phyloP scores from a whole-genome alignment of 805 yeast genomes.

The Starmerella sirachaensis region DNA sequence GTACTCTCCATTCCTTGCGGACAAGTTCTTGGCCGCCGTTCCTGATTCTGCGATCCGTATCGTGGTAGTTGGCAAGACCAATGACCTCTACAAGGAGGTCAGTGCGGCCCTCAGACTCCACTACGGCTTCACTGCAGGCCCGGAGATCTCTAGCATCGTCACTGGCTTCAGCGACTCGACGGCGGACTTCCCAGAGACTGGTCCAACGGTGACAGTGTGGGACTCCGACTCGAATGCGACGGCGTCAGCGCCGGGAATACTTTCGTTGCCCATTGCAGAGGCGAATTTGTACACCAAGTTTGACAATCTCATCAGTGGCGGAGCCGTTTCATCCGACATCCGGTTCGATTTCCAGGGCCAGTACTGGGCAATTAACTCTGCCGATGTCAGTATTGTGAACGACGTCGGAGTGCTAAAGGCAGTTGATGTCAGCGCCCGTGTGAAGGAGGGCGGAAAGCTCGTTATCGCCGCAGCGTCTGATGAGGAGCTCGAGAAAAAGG shows the following conservation, averaged over 20 bases:
- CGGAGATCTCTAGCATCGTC: constrained; percentile 32
- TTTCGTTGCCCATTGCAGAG: constrained; percentile 23
- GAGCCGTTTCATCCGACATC: constrained; percentile 50
- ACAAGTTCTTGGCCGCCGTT: constrained; percentile 44
- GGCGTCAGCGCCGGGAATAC: constrained; percentile 16
- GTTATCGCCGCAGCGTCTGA: constrained; percentile 31
- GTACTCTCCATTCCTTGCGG: constrained; percentile 65
- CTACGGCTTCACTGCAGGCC: constrained; percentile 21
- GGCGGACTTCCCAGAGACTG: constrained; percentile 4
- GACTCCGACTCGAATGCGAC: constrained; percentile 19
- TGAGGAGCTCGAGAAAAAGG: constrained; percentile 40
- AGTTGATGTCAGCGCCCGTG: constrained; percentile 52
- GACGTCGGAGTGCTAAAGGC: constrained; percentile 41
- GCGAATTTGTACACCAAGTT: constrained; percentile 46
- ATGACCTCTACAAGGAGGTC: constrained; percentile 55
- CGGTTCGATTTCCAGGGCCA: constrained; percentile 37
- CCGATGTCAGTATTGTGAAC: constrained; percentile 56
- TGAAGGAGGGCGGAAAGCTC: constrained; percentile 44
- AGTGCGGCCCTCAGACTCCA: constrained; percentile 31
- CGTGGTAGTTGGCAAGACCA: constrained; percentile 47
- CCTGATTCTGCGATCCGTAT: constrained; percentile 49
- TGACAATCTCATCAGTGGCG: constrained; percentile 65
- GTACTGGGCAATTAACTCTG: constrained; percentile 37
- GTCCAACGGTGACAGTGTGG: constrained; percentile 14
- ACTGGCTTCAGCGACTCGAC: constrained; percentile 40